Evolutionary conservation across 805 yeast genomes (phyloP).

Genomic region (Blastobotrys americana): DNA sequence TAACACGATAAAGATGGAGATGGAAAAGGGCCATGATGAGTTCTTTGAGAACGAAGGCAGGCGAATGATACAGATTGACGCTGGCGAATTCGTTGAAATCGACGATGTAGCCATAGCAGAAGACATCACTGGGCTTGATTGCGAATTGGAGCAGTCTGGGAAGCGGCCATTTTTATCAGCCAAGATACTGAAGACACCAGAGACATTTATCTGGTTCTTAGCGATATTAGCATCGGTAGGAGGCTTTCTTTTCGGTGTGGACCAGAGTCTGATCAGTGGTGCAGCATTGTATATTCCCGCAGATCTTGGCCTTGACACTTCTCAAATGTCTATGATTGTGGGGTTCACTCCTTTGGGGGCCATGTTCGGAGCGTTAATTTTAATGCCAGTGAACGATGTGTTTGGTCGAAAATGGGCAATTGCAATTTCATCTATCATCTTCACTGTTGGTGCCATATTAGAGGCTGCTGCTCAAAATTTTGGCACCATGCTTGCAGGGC

Average conservation of each 20-base stretch:
- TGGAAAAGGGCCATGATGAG: not conserved
- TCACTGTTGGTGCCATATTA: constrained; percentile 10
- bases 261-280: constrained; percentile 14
- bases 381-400: constrained; percentile 10
- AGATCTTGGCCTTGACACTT: constrained; percentile 2
- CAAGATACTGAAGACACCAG: constrained; percentile 6
- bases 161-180: constrained; percentile 8
- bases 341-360: constrained; percentile 15
- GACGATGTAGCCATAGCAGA: constrained; percentile 9
- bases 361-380: constrained; percentile 10
- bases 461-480: constrained; percentile 10
- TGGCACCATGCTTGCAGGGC: constrained; percentile 10
- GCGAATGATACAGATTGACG: constrained; percentile 11
- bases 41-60: not conserved
- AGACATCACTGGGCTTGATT: constrained; percentile 6
- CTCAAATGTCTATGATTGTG: constrained; percentile 13
- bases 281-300: constrained; percentile 11
- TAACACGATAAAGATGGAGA: too few species aligned
- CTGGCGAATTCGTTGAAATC: constrained; percentile 9
- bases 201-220: constrained; percentile 9
- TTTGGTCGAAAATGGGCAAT: constrained; percentile 10
- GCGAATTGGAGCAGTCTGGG: constrained; percentile 3
- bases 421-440: constrained; percentile 8
- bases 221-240: constrained; percentile 11
- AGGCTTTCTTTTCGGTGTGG: constrained; percentile 15